Conservation (phyloP, 192 early-diverging fungal species). For the Coemansia sp. region DNA sequence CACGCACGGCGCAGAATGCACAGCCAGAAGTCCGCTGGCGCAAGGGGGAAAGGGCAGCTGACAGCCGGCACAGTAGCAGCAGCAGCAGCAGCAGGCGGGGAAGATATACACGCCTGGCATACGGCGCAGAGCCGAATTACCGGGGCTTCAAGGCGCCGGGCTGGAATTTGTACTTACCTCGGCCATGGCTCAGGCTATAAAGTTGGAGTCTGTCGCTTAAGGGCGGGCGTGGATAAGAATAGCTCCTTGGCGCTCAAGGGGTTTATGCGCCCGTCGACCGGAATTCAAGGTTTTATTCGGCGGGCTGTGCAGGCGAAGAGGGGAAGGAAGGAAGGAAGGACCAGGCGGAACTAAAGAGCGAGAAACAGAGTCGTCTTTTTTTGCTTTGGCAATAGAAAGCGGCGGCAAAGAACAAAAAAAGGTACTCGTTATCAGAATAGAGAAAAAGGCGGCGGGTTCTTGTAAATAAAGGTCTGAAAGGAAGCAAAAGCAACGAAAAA, state of each 20-base stretch:
- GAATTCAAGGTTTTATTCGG: not conserved
- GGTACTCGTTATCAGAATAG: not conserved
- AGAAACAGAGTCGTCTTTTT: not conserved
- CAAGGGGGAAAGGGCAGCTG: no score
- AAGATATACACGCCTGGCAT: no score
- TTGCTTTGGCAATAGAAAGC: not conserved
- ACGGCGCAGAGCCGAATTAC: no score
- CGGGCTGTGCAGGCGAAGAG: not conserved
- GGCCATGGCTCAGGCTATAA: conserved; percentile 5
- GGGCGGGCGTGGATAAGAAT: not conserved
- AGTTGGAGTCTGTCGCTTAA: not conserved
- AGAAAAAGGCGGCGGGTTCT: not conserved
- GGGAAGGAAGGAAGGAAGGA: not conserved
- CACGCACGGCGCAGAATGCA: not conserved
- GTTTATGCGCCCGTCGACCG: not conserved
- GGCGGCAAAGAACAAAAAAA: not conserved
- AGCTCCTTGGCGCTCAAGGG: not conserved
- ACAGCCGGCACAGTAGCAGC: no score
- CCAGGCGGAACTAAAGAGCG: not conserved
- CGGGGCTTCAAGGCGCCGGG: not conserved
- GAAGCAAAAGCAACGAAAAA: not conserved
- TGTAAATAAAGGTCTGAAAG: not conserved
- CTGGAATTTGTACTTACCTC: conserved; percentile 1
- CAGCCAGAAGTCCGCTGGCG: no score
- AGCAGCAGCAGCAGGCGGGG: no score